Evolutionary conservation across 2,329 filamentous ascomycete species (phyloP), one percentile per base, ranked within the genome.

Genomic region (Clarireedia sp.): DNA sequence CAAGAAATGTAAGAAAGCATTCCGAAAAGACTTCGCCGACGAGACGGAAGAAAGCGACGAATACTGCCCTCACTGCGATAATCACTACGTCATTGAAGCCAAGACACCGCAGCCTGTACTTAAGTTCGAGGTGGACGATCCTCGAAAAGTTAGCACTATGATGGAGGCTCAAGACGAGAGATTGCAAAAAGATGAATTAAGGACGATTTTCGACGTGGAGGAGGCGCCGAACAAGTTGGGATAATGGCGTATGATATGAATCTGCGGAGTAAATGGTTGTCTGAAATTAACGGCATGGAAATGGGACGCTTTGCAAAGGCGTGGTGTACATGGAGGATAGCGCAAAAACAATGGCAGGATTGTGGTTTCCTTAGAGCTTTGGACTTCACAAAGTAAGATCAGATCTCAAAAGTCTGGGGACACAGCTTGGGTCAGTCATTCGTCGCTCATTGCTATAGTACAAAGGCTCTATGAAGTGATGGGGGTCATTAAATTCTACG

Each of bases 1-100:
- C 81, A 99, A 99, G 68, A 99, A 99, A 76, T 99, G 94, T 83
- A 91, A 87, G 65, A 99, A 99, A 74, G 91, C 86, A 73, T 99
- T 99, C 78, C 87, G 94, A 64, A 99, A 97, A 71, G 89, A 99
- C 67, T 51, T 40, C 16, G 87, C 87, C 46, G 76, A 82, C 62
- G 89, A 96, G 70, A 96, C 96, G 66, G 94, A 99, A 64, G 94
- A 99, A 65, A 86, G 89, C 70, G 94, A 99, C 75, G 95, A 99
- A 72, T 99, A 95, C 78, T 99, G 94, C 77, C 95, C 94, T 21
- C 89, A 96, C 75, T 99, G 94, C 77, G 94, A 99, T 70, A 99
- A 99, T 75, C 95, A 99, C 73, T 99, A 91, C 69, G 87, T 99
- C 40, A 78, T 99, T 61, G 91, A 97, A 4, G 95, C 94, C 51